phyloP scores from a whole-genome alignment of 345 rosid species.

The Erucastrum elatum region DNA sequence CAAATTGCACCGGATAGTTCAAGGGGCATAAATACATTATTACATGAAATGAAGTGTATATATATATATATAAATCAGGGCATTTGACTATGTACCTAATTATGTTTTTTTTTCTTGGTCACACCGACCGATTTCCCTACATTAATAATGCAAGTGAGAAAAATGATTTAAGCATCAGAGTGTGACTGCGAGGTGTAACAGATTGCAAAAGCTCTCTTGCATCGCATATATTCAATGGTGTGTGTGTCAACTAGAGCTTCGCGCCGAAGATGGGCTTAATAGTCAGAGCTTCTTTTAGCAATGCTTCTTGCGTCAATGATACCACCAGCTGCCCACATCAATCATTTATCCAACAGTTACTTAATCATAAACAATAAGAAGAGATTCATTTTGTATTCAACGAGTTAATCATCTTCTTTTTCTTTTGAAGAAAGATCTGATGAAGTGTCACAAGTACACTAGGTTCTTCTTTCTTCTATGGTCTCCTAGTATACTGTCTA shows the following conservation, averaged over 20 bases:
- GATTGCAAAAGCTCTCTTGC: background rate
- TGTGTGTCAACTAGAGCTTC: slow-evolving; percentile 54
- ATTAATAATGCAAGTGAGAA: too few species aligned
- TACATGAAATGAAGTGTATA: too few species aligned
- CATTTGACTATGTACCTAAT: too few species aligned
- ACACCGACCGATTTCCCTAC: too few species aligned
- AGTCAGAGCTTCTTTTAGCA: slow-evolving; percentile 48
- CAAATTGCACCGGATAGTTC: too few species aligned
- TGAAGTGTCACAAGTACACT: background rate
- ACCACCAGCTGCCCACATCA: slow-evolving; percentile 61
- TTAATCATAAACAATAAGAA: background rate
- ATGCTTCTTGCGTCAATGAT: slow-evolving; percentile 75
- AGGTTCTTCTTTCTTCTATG: background rate
- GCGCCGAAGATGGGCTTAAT: slow-evolving; percentile 45
- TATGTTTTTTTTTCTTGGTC: too few species aligned
- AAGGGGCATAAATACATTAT: too few species aligned
- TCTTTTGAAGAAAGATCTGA: background rate
- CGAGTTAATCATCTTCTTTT: background rate
- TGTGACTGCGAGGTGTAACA: background rate
- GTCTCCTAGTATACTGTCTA: background rate
- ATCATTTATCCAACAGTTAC: too few species aligned
- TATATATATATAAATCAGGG: too few species aligned
- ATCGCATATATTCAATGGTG: background rate
- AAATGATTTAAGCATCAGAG: background rate
- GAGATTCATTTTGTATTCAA: background rate